phyloP scores from a whole-genome alignment of 306 rosid species.

The Vigna nakashimae region DNA sequence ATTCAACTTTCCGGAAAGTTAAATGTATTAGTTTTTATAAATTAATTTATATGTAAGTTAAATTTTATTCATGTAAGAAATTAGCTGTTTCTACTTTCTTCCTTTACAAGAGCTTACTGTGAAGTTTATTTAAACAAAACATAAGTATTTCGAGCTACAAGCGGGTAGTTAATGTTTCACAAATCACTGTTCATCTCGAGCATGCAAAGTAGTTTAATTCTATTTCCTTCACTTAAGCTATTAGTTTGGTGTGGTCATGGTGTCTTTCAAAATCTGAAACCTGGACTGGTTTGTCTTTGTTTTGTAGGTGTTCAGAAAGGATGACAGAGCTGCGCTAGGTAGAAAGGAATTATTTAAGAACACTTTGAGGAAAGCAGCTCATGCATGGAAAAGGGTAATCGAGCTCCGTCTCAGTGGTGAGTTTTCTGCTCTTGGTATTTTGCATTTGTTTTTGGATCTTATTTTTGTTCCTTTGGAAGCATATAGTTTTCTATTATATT shows the following conservation, averaged over 20 bases:
- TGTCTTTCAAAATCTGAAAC: conserved; percentile 28
- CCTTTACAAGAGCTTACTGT: too few relatives aligned
- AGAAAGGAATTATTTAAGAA: conserved; percentile 88
- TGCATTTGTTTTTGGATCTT: conserved; percentile 33
- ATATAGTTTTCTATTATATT: neutral
- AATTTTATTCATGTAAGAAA: too few relatives aligned
- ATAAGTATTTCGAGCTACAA: neutral
- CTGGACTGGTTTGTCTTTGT: conserved; percentile 24
- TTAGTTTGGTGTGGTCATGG: conserved; percentile 10
- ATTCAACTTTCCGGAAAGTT: neutral
- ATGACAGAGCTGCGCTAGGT: conserved; percentile 59
- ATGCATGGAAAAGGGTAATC: conserved; percentile 82
- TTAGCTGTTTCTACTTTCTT: too few relatives aligned
- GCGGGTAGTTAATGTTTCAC: neutral
- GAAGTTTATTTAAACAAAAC: too few relatives aligned
- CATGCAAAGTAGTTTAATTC: conserved; percentile 17
- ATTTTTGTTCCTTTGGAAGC: neutral
- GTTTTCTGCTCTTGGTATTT: conserved; percentile 16
- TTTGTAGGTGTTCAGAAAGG: conserved; percentile 83
- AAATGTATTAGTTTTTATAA: neutral
- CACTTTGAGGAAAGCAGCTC: conserved; percentile 80
- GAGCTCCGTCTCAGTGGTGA: conserved; percentile 88
- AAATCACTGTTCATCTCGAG: neutral
- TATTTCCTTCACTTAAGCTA: conserved; percentile 1
- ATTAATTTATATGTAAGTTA: too few relatives aligned